Percentiles rank a stretch among this genome's conserved stretches.
phyloP scores from a whole-genome alignment of 768 basidiomycete species.

The Podaxis rugospora region DNA sequence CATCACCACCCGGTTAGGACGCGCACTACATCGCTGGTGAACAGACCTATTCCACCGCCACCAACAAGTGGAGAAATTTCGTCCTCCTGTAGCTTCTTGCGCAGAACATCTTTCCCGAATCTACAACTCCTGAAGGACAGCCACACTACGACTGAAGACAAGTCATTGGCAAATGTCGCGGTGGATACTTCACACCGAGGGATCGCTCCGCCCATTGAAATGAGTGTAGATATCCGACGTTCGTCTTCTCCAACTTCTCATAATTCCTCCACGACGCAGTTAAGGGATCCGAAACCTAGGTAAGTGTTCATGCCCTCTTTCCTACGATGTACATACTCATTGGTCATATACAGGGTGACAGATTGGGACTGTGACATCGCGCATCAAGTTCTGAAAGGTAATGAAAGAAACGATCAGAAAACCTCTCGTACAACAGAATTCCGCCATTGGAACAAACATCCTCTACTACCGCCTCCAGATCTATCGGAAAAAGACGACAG shows the following conservation, averaged over 20 bases:
- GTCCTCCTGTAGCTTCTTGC: constrained; percentile 16
- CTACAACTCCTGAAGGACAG: constrained; percentile 1
- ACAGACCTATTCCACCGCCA: neutral
- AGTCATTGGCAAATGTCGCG: neutral
- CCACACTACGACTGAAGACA: neutral
- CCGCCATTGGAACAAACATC: neutral
- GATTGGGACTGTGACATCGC: neutral
- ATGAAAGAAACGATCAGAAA: neutral
- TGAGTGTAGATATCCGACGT: neutral
- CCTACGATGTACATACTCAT: neutral
- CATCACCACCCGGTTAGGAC: neutral
- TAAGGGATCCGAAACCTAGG: neutral
- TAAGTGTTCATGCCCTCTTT: neutral
- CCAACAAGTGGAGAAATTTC: constrained; percentile 8
- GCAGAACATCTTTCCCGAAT: constrained; percentile 16
- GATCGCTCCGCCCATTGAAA: neutral
- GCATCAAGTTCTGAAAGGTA: neutral
- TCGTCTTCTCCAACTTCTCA: neutral
- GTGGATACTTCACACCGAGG: neutral
- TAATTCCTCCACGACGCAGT: neutral
- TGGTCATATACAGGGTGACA: neutral
- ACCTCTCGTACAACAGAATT: neutral
- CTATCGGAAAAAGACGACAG: neutral
- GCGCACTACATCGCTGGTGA: neutral
- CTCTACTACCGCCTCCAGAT: neutral